Evolutionary conservation across 1,284 basidiomycete genomes (phyloP), one percentile per base, ranked within the genome.

Genomic region (Hemileia vastatrix): DNA sequence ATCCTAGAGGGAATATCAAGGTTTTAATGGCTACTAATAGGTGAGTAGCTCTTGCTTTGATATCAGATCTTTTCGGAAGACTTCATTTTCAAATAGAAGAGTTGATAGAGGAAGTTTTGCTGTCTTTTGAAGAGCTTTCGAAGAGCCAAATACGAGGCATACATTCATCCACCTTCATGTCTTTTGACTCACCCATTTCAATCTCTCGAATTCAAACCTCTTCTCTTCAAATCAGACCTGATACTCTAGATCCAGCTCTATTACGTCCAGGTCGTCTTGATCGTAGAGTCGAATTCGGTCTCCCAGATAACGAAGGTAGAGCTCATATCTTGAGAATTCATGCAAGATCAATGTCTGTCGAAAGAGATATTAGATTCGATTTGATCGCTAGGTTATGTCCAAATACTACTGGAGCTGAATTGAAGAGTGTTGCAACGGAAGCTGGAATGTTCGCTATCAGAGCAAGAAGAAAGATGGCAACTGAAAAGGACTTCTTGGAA

Each of bases 401-500:
- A 21, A 96, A 96, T 76, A 92, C 94, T 1, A 97, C 94, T 2
- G 95, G 95, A 68, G 94, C 94, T 23, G 94, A 98, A 77, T 78
- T 98, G 65, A 85, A 93, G 57, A 92, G 90, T 27, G 94, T 98
- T 5, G 93, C 93, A 6, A 97, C 94, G 15, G 94, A 97, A 82
- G 95, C 94, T 43, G 94, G 94, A 49, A 98, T 98, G 94, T 98
- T 95, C 78, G 94, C 95, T 1, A 98, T 98, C 71, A 86, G 94
- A 65, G 89, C 91, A 60, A 82, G 95, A 70, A 83, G 95, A 77
- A 97, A 97, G 79, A 90, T 97, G 6, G 92, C 93, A 0, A 93
- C 90, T 2, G 94, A 98, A 76, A 85, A 90, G 63, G 94, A 98
- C 78, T 98, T 97, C 80, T 79, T 98, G 72, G 91, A 96, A 73